Conservation (phyloP, 805 yeast species). For the Cyberlindnera mrakii region DNA sequence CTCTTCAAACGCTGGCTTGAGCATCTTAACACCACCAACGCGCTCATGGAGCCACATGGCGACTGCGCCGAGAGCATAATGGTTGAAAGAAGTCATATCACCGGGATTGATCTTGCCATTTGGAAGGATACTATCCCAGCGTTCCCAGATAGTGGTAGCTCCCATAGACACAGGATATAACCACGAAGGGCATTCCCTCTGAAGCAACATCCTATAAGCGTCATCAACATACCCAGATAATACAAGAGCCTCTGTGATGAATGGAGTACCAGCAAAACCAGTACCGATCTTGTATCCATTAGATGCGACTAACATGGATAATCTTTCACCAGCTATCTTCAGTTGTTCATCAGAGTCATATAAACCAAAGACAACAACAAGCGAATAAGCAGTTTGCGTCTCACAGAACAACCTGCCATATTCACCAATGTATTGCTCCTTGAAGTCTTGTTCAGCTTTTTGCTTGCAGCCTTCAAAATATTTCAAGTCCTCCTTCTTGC, state of each 20-base stretch:
- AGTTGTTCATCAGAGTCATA: slow-evolving; percentile 4
- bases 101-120: slow-evolving; percentile 17
- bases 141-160: slow-evolving; percentile 19
- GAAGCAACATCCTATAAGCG: slow-evolving; percentile 12
- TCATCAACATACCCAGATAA: slow-evolving; percentile 7
- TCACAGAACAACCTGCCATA: slow-evolving; percentile 8
- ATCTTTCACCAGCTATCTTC: slow-evolving; percentile 9
- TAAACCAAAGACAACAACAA: slow-evolving; percentile 11
- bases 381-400: slow-evolving; percentile 14
- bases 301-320: slow-evolving; percentile 3
- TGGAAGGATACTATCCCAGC: slow-evolving; percentile 17
- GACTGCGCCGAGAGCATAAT: slow-evolving; percentile 18
- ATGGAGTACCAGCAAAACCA: slow-evolving; percentile 18
- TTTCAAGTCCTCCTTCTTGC: slow-evolving; percentile 1
- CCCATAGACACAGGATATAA: slow-evolving; percentile 16
- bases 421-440: slow-evolving; percentile 8
- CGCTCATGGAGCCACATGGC: slow-evolving; percentile 17
- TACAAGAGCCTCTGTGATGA: slow-evolving; percentile 12
- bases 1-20: slow-evolving; percentile 5
- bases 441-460: slow-evolving; percentile 10
- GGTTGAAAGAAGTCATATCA: slow-evolving; percentile 18
- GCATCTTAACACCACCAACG: slow-evolving; percentile 12
- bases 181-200: slow-evolving; percentile 14
- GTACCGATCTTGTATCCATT: slow-evolving; percentile 15
- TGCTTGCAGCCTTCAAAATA: slow-evolving; percentile 3